Evolutionary conservation across 1,284 basidiomycete species (phyloP).

Genomic region (Phylloporus sp.): DNA sequence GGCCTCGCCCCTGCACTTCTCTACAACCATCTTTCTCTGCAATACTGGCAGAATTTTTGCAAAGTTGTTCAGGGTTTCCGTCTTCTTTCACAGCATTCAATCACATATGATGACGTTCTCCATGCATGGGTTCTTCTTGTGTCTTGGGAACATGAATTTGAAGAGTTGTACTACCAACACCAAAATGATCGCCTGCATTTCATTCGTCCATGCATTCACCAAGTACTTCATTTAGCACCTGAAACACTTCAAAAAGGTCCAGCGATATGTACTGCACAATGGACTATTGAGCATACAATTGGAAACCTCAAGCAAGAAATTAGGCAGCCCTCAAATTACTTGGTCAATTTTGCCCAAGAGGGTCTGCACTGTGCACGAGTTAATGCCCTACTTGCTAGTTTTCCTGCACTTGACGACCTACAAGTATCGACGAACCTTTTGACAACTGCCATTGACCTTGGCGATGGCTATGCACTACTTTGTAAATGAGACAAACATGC

Average conservation of each 20-base stretch:
- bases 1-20: neutral
- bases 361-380: neutral
- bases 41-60: neutral
- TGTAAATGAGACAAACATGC: neutral
- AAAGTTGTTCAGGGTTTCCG: neutral
- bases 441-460: neutral
- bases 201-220: neutral
- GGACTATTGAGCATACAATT: neutral
- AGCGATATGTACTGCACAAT: neutral
- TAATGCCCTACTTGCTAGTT: neutral
- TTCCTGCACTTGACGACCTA: neutral
- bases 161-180: neutral
- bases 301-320: neutral
- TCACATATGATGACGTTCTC: neutral
- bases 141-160: neutral
- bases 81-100: neutral
- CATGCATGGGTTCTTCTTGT: neutral
- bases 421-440: neutral
- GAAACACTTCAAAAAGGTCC: neutral
- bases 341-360: neutral
- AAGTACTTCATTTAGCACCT: neutral
- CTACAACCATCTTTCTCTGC: neutral
- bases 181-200: neutral
- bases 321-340: neutral
- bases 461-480: neutral